Base-by-base conservation (phyloP, 805 yeast species). In the Kregervanrija pseudodelftensis region DNA sequence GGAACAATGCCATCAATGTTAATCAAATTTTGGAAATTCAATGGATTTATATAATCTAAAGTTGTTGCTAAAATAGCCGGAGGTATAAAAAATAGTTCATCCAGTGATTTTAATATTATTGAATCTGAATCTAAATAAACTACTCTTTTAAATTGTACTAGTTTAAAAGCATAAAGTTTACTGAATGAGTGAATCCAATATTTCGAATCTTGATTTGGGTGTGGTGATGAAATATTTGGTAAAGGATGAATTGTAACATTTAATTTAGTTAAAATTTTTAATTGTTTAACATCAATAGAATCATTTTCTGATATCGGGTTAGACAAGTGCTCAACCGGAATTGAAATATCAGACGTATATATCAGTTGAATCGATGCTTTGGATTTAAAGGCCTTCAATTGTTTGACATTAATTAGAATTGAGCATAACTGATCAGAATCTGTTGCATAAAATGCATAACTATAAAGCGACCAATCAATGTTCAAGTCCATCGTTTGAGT, bases 401-500 rank as follows among this genome's bases (percentile, higher is more conserved):
- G 63, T 3, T 64, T 56, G 36, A 74, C 67, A 48, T 77, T 73
- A 53, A 78, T 64, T 36, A 80, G 51, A 3, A 80, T 74, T 39
- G 76, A 68, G 48, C 80, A 73, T 43, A 80, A 58, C 50, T 80
- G 77, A 16, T 67, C 63, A 9, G 64, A 51, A 44, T 72, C 66
- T 0, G 86, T 77, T 4, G 82, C 84, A 58, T 80, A 80, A 42
- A 76, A 76, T 5, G 79, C 76, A 55, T 81, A 81, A 0, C 84
- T 85, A 36, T 59, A 65, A 44, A 65, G 63, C 1, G 58, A 36
- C 79, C 79, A 73, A 33, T 69, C 62, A 2, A 71, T 60, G 0
- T 43, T 40, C 9, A 41, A 12, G 30, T 41, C 44, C 12, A 41
- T 9, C 12, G 30, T 14, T 30, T 41, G 36, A 17, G 32, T 36